These are phyloP conservation scores for Brasilioporus rufonigricans DNA, from an alignment of 768 basidiomycete species.

Conservation along the genomic window DNA sequence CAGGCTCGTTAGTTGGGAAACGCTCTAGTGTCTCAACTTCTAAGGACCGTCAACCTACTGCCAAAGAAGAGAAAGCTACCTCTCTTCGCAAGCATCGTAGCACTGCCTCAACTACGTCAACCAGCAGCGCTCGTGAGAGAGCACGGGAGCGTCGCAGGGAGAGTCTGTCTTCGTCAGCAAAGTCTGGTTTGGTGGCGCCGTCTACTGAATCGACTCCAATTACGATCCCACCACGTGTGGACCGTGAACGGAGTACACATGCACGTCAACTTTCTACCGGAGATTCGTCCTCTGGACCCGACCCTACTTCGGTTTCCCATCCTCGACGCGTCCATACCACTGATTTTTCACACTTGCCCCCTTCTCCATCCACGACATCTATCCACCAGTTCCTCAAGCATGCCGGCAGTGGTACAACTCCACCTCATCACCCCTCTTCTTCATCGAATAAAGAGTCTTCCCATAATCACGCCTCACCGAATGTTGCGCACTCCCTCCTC, in stretches of 20 bases:
- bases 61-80: conserved; percentile 50
- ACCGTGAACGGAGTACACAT: conserved; percentile 44
- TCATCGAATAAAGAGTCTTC: conserved; percentile 41
- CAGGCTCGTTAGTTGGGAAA: conserved; percentile 58
- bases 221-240: conserved; percentile 20
- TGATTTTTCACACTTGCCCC: conserved; percentile 88
- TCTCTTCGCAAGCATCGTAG: conserved; percentile 68
- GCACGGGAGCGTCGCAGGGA: conserved; percentile 55
- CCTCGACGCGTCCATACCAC: conserved; percentile 63
- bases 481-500: conserved; percentile 80
- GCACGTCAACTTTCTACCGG: conserved; percentile 65
- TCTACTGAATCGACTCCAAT: conserved; percentile 23
- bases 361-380: conserved; percentile 87
- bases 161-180: conserved; percentile 42
- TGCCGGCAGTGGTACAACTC: conserved; percentile 38
- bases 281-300: conserved; percentile 61
- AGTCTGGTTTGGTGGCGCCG: conserved; percentile 7
- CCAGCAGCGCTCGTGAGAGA: conserved; percentile 39
- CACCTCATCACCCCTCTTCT: conserved; percentile 33
- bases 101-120: conserved; percentile 53
- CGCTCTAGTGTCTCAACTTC: conserved; percentile 32
- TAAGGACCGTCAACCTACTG: conserved; percentile 26
- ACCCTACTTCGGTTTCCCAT: conserved; percentile 40
- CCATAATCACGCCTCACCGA: conserved; percentile 47
- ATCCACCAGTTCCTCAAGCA: conserved; percentile 81